Base-by-base conservation (phyloP, 2,329 filamentous ascomycete genomes). In the Aspergillus brunneoviolaceus region DNA sequence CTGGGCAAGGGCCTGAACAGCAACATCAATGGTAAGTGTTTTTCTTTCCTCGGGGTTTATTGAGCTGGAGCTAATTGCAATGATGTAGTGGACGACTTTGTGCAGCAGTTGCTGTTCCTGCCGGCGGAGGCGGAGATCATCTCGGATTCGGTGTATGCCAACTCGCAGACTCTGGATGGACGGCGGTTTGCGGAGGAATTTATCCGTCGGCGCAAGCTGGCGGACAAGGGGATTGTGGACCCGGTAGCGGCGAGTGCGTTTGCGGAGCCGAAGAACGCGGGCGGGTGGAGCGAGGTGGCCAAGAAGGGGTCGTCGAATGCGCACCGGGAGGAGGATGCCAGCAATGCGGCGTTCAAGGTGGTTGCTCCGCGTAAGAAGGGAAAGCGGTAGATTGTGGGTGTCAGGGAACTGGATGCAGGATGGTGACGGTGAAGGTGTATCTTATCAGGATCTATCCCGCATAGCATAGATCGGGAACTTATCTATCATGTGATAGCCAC, bases 261-360 rank as follows among this genome's bases (percentile, higher is more conserved):
- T 35, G 78, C 70, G 5, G 80, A 81, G 52, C 76, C 80, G 65
- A 80, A 78, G 66, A 80, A 78, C 27, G 79, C 82, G 27, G 88
- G 90, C 58, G 94, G 94, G 21, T 99, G 95, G 95, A 96, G 85
- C 68, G 95, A 98, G 79, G 95, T 99, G 55, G 95, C 95, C 1
- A 98, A 98, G 87, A 97, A 97, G 83, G 89, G 90, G 25, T 80
- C 79, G 53, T 71, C 69, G 52, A 79, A 80, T 58, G 73, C 74
- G 52, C 81, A 80, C 62, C 83, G 84, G 33, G 75, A 80, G 51
- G 75, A 79, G 67, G 73, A 74, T 73, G 75, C 72, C 63, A 77
- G 75, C 62, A 79, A 74, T 62, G 77, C 88, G 10, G 86, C 85
- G 53, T 98, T 97, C 81, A 95, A 95, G 82, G 91, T 98, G 56